phyloP scores from a whole-genome alignment of 345 rosid species.

The Passiflora organensis region DNA sequence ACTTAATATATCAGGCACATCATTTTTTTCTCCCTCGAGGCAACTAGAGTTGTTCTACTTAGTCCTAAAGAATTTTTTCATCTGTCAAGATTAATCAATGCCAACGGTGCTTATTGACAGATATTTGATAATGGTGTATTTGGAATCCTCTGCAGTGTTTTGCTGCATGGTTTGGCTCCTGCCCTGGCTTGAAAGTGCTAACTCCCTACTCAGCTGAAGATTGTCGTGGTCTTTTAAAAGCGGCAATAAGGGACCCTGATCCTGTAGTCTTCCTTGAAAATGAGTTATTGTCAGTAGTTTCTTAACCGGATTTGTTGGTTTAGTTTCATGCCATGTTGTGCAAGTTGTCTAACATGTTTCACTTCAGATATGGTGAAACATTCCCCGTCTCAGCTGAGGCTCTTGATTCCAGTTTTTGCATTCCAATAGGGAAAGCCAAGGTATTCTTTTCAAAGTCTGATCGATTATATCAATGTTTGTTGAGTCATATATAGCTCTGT shows the following conservation, averaged over 20 bases:
- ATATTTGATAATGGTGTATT: background rate
- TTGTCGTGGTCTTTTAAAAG: conserved; percentile 85
- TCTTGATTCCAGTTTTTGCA: conserved; percentile 88
- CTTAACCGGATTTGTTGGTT: background rate
- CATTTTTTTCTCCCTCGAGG: background rate
- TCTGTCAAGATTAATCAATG: background rate
- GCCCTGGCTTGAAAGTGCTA: conserved; percentile 87
- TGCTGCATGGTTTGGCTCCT: conserved; percentile 86
- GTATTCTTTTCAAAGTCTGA: conserved; percentile 25
- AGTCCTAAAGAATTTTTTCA: background rate
- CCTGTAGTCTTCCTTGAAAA: conserved; percentile 96
- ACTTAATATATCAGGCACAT: background rate
- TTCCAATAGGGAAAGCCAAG: conserved; percentile 96
- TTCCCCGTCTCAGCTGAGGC: conserved; percentile 86
- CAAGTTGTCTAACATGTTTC: conserved; percentile 9
- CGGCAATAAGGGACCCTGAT: conserved; percentile 95
- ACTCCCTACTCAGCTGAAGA: conserved; percentile 86
- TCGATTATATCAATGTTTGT: background rate
- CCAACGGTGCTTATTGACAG: too few relatives aligned
- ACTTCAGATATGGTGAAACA: conserved; percentile 76
- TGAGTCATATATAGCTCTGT: too few relatives aligned
- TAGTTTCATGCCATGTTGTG: conserved; percentile 3
- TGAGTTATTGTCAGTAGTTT: conserved; percentile 69
- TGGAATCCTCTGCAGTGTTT: conserved; percentile 54
- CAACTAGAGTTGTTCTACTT: background rate